A percentile compares a stretch with the other conserved stretches of the same genome.
phyloP scores from a whole-genome alignment of 2,329 filamentous ascomycete species.

The Phaeophleospora eucalypticola region DNA sequence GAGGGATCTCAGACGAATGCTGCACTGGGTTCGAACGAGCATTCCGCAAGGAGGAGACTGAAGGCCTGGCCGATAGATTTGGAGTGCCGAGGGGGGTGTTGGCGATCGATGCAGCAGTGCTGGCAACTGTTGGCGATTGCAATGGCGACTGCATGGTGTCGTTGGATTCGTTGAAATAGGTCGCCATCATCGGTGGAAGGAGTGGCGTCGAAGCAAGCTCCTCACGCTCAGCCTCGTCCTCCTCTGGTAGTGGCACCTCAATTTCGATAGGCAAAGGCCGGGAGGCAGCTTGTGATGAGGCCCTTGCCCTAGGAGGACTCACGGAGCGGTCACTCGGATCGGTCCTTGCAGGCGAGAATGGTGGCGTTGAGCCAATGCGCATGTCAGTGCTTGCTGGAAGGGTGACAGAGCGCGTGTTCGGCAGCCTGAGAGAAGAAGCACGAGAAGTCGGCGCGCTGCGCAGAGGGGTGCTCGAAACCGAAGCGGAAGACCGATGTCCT shows the following conservation, averaged over 20 bases:
- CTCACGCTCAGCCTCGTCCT: constrained; percentile 50
- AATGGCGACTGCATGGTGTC: constrained; percentile 71
- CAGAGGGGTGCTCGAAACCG: constrained; percentile 23
- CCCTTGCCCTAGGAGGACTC: constrained; percentile 15
- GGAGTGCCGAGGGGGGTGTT: constrained; percentile 58
- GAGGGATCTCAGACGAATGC: constrained; percentile 59
- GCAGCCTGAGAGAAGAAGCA: constrained; percentile 70
- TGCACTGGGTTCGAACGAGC: constrained; percentile 44
- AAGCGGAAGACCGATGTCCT: constrained; percentile 42
- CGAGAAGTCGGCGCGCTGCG: constrained; percentile 34
- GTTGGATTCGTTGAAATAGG: constrained; percentile 48
- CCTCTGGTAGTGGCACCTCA: constrained; percentile 31
- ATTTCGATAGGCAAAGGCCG: constrained; percentile 21
- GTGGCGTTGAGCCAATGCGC: constrained; percentile 33
- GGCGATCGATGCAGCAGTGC: constrained; percentile 42
- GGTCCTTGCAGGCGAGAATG: constrained; percentile 23
- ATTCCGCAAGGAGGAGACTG: constrained; percentile 67
- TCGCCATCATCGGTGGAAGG: constrained; percentile 73
- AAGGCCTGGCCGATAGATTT: constrained; percentile 72
- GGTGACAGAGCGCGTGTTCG: constrained; percentile 61
- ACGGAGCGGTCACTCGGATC: constrained; percentile 11
- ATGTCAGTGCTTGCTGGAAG: constrained; percentile 29
- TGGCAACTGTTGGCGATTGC: constrained; percentile 74
- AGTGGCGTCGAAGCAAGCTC: constrained; percentile 75
- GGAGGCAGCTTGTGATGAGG: constrained; percentile 10